Percentiles rank a stretch among this genome's conserved stretches.
These are phyloP conservation scores for Blastomyces gilchristii DNA, from an alignment of 2,329 filamentous ascomycete genomes.

Conservation along the genomic window DNA sequence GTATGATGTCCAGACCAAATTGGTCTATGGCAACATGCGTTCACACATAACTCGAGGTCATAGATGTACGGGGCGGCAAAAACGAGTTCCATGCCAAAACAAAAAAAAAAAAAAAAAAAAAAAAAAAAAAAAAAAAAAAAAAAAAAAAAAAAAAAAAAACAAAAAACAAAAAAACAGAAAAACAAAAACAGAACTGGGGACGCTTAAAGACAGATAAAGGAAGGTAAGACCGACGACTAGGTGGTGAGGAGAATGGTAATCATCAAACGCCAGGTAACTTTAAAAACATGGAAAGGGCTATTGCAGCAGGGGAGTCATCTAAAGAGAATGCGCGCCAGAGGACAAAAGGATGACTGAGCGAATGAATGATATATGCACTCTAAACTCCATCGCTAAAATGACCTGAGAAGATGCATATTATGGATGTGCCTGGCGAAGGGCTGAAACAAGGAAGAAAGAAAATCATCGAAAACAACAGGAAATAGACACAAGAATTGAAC, in stretches of 20 bases:
- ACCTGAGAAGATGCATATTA: conserved; percentile 9
- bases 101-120: too few species aligned
- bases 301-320: neutral
- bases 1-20: neutral
- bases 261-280: neutral
- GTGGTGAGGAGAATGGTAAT: neutral
- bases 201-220: neutral
- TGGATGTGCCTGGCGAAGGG: neutral
- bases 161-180: neutral
- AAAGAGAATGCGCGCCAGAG: neutral
- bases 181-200: neutral
- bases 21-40: neutral
- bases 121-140: too few species aligned
- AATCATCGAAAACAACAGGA: neutral
- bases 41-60: neutral
- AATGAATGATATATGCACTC: conserved; percentile 6
- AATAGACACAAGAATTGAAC: conserved; percentile 6
- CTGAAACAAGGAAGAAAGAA: neutral
- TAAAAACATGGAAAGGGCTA: neutral
- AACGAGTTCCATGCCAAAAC: neutral
- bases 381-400: conserved; percentile 14
- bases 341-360: conserved; percentile 4
- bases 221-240: neutral
- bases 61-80: neutral
- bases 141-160: too few species aligned